These are phyloP conservation scores for Kalmusia sp. DNA, from an alignment of 2,329 filamentous ascomycete species.

Conservation along the genomic window DNA sequence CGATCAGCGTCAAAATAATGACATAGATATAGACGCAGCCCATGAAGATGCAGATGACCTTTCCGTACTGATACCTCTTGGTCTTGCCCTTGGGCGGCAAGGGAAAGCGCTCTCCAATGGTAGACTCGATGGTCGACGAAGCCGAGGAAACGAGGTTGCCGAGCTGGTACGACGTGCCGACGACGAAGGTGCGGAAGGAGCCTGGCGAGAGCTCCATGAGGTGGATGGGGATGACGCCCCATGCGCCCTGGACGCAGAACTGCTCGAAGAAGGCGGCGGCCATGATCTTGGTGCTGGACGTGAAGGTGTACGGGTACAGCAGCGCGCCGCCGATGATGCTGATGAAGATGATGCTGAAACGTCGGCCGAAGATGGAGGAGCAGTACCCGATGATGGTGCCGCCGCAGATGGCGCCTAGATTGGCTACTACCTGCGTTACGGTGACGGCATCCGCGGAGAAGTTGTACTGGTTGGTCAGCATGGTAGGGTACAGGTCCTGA, in stretches of 20 bases:
- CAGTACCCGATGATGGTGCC: slow-evolving; percentile 56
- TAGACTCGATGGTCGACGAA: slow-evolving; percentile 77
- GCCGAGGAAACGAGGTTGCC: slow-evolving; percentile 76
- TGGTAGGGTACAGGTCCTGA: slow-evolving; percentile 69
- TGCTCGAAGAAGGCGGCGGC: slow-evolving; percentile 82
- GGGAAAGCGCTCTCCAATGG: slow-evolving; percentile 76
- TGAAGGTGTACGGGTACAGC: slow-evolving; percentile 83
- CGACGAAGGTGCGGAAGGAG: slow-evolving; percentile 75
- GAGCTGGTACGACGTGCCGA: slow-evolving; percentile 77
- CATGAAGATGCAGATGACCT: slow-evolving; percentile 92
- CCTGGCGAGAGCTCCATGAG: slow-evolving; percentile 79
- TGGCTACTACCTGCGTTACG: slow-evolving; percentile 58
- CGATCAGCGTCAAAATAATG: slow-evolving; percentile 68
- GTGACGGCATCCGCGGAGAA: slow-evolving; percentile 59
- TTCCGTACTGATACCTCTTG: slow-evolving; percentile 67
- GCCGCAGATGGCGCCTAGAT: slow-evolving; percentile 57
- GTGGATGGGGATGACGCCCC: slow-evolving; percentile 66
- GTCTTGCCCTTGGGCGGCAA: slow-evolving; percentile 60
- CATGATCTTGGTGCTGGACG: slow-evolving; percentile 68
- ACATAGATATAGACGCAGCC: slow-evolving; percentile 75
- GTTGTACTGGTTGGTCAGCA: slow-evolving; percentile 64
- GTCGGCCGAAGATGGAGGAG: slow-evolving; percentile 55
- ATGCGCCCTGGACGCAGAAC: slow-evolving; percentile 55
- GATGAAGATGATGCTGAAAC: slow-evolving; percentile 56
- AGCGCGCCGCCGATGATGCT: slow-evolving; percentile 74